Evolutionary conservation across 2,329 filamentous ascomycete genomes (phyloP).

Genomic region (Aspergillus cejpii): DNA sequence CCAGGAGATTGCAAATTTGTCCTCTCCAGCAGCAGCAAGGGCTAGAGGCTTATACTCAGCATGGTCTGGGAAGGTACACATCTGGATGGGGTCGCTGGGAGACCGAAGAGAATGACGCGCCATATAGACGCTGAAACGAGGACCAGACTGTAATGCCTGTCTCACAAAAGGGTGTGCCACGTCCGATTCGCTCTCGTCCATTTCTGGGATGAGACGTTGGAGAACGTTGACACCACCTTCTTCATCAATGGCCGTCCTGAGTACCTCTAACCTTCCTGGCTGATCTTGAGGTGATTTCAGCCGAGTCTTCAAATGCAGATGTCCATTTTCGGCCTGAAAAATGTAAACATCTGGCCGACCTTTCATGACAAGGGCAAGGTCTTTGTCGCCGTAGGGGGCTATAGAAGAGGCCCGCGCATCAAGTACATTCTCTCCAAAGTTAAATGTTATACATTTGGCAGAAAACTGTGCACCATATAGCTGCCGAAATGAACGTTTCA

Average conservation of each 20-base stretch:
- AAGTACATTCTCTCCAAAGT: slow-evolving; percentile 22
- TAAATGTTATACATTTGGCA: slow-evolving; percentile 26
- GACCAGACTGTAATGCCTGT: slow-evolving; percentile 23
- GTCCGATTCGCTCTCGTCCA: slow-evolving; percentile 16
- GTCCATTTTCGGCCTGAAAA: slow-evolving; percentile 18
- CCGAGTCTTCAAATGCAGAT: slow-evolving; percentile 11
- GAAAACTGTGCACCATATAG: slow-evolving; percentile 35
- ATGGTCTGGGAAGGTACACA: slow-evolving; percentile 28
- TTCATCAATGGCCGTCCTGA: slow-evolving; percentile 27
- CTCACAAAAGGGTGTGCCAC: slow-evolving; percentile 29
- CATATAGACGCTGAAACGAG: slow-evolving; percentile 23
- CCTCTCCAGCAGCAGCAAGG: slow-evolving; percentile 19
- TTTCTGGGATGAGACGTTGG: slow-evolving; percentile 27
- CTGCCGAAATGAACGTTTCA: slow-evolving; percentile 25
- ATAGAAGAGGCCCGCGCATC: slow-evolving; percentile 33
- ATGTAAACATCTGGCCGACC: slow-evolving; percentile 26
- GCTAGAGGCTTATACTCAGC: slow-evolving; percentile 26
- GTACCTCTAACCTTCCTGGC: slow-evolving; percentile 26
- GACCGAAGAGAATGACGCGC: slow-evolving; percentile 22
- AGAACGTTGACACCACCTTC: slow-evolving; percentile 26
- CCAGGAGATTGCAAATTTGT: slow-evolving; percentile 37
- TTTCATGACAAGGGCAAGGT: slow-evolving; percentile 28
- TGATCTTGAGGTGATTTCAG: slow-evolving; percentile 21
- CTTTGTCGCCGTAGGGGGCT: slow-evolving; percentile 12
- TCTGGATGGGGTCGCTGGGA: slow-evolving; percentile 10